Base-by-base conservation (phyloP, 2,329 filamentous ascomycete species). In the Ceratocystis cacaofunesta region DNA sequence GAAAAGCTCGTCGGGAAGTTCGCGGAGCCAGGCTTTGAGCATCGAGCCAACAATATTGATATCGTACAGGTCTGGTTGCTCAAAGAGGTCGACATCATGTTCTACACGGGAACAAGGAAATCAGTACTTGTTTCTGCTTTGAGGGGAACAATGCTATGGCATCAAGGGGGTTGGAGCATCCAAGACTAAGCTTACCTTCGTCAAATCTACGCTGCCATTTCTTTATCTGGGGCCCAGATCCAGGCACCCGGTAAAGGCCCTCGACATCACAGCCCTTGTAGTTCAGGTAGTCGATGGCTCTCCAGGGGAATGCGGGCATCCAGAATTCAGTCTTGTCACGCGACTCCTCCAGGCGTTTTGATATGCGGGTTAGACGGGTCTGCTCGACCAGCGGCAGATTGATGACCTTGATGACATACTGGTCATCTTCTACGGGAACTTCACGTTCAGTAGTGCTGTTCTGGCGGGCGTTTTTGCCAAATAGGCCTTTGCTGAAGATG, bases 321-420 rank as follows among this genome's bases (percentile, higher is more conserved):
- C 92, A 97, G 72, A 95, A 97, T 72, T 96, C 92, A 0, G 92
- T 97, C 79, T 96, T 96, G 72, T 97, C 92, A 68, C 87, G 84
- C 8, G 92, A 96, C 68, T 89, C 85, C 72, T 95, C 90, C 55
- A 97, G 78, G 36, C 88, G 85, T 75, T 92, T 95, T 6, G 91
- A 95, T 72, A 97, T 96, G 69, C 92, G 84, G 0, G 92, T 96
- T 69, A 86, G 79, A n/a, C 92, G 85, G 5, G 92, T 92, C 76
- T 97, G 92, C 73, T 96, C 88, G 30, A 95, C 81, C 36, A 97
- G 78, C 1, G 91, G 90, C 62, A 89, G 79, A 71, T 94, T 95
- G 73, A 97, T 90, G 55, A 95, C 85, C 70, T 88, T 90, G 71
- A 91, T 81, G 65, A 88, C 81, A 71, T 96, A 96, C 71, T 90